A percentile compares a stretch with the other conserved stretches of the same genome.
phyloP scores from a whole-genome alignment of 257 asterid species.

The Lithospermum erythrorhizon region DNA sequence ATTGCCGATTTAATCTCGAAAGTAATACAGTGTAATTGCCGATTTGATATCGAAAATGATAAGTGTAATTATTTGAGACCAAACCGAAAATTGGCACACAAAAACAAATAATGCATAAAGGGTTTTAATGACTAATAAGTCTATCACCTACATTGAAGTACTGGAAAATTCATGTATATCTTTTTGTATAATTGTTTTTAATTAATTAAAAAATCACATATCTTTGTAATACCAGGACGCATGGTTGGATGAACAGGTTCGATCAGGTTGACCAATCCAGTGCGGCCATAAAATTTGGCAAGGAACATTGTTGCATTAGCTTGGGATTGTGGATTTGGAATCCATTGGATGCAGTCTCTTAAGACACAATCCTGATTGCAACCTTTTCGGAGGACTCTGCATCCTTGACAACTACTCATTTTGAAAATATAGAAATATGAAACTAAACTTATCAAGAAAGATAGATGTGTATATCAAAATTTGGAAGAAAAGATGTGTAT shows the following conservation, averaged over 20 bases:
- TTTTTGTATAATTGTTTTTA: neutral
- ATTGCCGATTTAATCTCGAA: too few relatives aligned
- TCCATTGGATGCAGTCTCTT: conserved; percentile 47
- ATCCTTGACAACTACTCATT: conserved; percentile 71
- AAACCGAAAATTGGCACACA: too few relatives aligned
- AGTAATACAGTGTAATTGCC: too few relatives aligned
- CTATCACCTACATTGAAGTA: too few relatives aligned
- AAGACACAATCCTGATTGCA: conserved; percentile 45
- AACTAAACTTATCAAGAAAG: neutral
- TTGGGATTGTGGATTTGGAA: conserved; percentile 37
- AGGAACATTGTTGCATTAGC: conserved; percentile 58
- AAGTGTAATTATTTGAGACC: too few relatives aligned
- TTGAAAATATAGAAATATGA: neutral
- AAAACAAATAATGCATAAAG: too few relatives aligned
- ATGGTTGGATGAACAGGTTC: conserved; percentile 42
- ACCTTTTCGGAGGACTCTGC: conserved; percentile 63
- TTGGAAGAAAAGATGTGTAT: neutral
- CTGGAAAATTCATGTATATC: too few relatives aligned
- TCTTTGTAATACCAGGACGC: conserved; percentile 31
- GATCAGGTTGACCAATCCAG: conserved; percentile 57
- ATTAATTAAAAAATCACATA: neutral
- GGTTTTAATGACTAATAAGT: too few relatives aligned
- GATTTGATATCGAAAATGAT: too few relatives aligned
- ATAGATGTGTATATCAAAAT: too few relatives aligned
- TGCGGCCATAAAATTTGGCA: conserved; percentile 65